These are phyloP conservation scores for Pythium rhizo-oryzae DNA, from an alignment of 352 stramenopile genomes.

Conservation along the genomic window DNA sequence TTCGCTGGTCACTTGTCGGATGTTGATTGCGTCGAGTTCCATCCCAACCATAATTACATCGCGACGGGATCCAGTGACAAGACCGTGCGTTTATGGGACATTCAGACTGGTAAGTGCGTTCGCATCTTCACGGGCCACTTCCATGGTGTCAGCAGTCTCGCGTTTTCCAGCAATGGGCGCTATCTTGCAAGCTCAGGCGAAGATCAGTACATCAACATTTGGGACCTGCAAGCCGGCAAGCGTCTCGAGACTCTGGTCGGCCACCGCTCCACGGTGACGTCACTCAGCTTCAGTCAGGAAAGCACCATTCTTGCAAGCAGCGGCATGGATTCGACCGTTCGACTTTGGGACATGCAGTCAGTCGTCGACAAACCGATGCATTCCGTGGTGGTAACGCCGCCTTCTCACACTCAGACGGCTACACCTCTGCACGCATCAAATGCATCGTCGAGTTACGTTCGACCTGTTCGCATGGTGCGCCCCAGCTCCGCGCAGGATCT, in stretches of 20 bases:
- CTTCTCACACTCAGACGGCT: slow-evolving; percentile 12
- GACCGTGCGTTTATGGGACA: slow-evolving; percentile 94
- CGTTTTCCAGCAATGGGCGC: slow-evolving; percentile 90
- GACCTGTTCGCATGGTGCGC: slow-evolving; percentile 62
- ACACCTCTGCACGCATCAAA: slow-evolving; percentile 4
- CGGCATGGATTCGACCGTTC: slow-evolving; percentile 77
- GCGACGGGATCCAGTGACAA: slow-evolving; percentile 94
- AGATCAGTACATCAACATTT: slow-evolving; percentile 92
- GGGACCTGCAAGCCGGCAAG: slow-evolving; percentile 92
- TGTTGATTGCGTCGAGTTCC: slow-evolving; percentile 92
- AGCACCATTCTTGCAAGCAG: slow-evolving; percentile 76
- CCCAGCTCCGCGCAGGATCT: slow-evolving; percentile 54
- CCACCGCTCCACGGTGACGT: slow-evolving; percentile 76
- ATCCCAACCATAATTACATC: slow-evolving; percentile 97
- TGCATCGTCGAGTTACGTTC: slow-evolving; percentile 38
- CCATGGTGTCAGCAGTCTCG: slow-evolving; percentile 84
- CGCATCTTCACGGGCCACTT: slow-evolving; percentile 93
- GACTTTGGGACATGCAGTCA: slow-evolving; percentile 86
- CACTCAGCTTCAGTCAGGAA: slow-evolving; percentile 78
- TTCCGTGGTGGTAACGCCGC: slow-evolving; percentile 17
- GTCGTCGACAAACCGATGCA: slow-evolving; percentile 49
- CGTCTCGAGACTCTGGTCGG: slow-evolving; percentile 83
- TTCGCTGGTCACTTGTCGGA: slow-evolving; percentile 94
- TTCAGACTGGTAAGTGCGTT: slow-evolving; percentile 92
- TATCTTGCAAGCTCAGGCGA: slow-evolving; percentile 89